A percentile compares a stretch with the other conserved stretches of the same genome.
These are phyloP conservation scores for Drosera capensis DNA, from an alignment of 148 eudicot genomes.

Conservation along the genomic window DNA sequence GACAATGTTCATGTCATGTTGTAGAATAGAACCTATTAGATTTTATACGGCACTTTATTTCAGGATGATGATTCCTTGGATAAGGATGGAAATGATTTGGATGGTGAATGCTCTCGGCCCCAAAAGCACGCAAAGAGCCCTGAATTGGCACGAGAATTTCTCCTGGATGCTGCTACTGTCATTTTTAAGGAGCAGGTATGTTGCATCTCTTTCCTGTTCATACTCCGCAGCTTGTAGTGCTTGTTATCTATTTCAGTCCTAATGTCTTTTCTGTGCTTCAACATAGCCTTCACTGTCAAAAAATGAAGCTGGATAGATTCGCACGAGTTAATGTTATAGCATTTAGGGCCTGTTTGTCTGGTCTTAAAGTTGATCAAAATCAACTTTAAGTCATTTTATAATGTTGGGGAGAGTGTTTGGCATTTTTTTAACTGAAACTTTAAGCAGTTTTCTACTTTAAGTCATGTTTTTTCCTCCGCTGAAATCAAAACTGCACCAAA, in stretches of 20 bases:
- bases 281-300: too few relatives aligned
- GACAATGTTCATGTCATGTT: too few relatives aligned
- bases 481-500: too few relatives aligned
- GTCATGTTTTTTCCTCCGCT: too few relatives aligned
- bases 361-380: too few relatives aligned
- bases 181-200: conserved; percentile 97
- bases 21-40: background rate
- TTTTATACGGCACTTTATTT: conserved; percentile 2
- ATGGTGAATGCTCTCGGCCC: conserved; percentile 97
- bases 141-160: conserved; percentile 95
- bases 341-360: too few relatives aligned
- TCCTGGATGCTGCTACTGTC: conserved; percentile 95
- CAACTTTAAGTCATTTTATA: too few relatives aligned
- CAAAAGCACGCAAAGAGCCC: conserved; percentile 99
- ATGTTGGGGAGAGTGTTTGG: too few relatives aligned
- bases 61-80: conserved; percentile 98
- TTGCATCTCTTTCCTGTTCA: conserved; percentile 3
- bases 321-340: too few relatives aligned
- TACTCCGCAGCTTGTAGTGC: background rate
- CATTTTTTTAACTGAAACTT: too few relatives aligned
- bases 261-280: background rate
- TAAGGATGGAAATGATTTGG: conserved; percentile 87
- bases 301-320: too few relatives aligned
- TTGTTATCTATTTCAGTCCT: background rate
- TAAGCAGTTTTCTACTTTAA: too few relatives aligned